These are phyloP conservation scores for Atkinsonella texensis DNA, from an alignment of 2,329 filamentous ascomycete species.

Conservation along the genomic window DNA sequence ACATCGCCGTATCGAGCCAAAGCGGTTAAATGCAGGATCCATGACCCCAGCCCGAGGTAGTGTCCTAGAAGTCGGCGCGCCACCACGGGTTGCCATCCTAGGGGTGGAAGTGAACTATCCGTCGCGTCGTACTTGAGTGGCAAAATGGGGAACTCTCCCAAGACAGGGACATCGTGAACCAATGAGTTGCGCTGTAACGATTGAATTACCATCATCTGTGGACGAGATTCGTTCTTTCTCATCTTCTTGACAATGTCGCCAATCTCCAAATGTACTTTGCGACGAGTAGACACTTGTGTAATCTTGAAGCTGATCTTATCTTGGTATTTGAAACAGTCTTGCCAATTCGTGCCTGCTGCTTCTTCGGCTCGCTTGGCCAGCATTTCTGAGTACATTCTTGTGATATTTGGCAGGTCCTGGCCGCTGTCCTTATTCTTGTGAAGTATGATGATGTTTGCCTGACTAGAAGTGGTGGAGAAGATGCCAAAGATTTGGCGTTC, in stretches of 20 bases:
- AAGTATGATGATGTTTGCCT: conserved; percentile 81
- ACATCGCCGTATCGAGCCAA: conserved; percentile 88
- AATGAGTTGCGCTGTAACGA: conserved; percentile 74
- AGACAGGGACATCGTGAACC: conserved; percentile 69
- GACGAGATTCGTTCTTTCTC: conserved; percentile 69
- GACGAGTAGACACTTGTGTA: conserved; percentile 75
- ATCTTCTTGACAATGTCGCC: conserved; percentile 83
- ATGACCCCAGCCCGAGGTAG: conserved; percentile 85
- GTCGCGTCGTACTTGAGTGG: conserved; percentile 69
- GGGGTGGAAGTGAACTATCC: conserved; percentile 77
- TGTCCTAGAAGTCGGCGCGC: conserved; percentile 77
- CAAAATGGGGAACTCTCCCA: conserved; percentile 76
- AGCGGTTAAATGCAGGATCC: conserved; percentile 79
- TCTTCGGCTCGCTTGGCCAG: conserved; percentile 54
- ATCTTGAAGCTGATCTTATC: conserved; percentile 76
- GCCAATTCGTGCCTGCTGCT: conserved; percentile 57
- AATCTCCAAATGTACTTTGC: conserved; percentile 81
- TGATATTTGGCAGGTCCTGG: conserved; percentile 80
- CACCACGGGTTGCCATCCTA: conserved; percentile 88
- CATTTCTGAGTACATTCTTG: conserved; percentile 75
- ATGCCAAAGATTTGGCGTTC: conserved; percentile 89
- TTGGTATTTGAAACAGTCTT: conserved; percentile 77
- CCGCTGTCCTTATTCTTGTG: conserved; percentile 65
- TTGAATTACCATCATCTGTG: conserved; percentile 78
- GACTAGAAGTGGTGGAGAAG: conserved; percentile 70